Base-by-base conservation (phyloP, 1,284 basidiomycete genomes). In the Tausonia pullulans region DNA sequence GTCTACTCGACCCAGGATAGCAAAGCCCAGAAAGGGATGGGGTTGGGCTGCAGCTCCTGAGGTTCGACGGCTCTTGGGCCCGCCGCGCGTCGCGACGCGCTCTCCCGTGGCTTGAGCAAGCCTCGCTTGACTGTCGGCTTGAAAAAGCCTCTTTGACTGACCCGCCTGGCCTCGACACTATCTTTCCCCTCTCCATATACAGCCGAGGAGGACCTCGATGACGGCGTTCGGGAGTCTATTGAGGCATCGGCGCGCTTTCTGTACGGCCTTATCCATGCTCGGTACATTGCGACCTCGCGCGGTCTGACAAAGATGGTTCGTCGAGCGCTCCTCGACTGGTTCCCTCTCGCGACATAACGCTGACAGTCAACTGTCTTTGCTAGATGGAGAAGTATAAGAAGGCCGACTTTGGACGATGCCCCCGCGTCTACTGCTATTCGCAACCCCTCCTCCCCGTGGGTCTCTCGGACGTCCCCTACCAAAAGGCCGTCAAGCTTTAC, bases 361-460 rank as follows among this genome's bases (percentile, higher is more conserved):
- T n/a, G 55, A 39, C 48, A n/a, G 11, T 55, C 49, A 59, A 16
- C 8, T 43, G 16, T 16, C 11, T 8, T 10, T 9, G 7, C 27
- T 74, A 94, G 90, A 84, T 94, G 63, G 92, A 96, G 71, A 97
- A 97, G 78, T 96, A 94, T 81, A 95, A 94, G 77, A 88, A 90
- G 71, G 90, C 89, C 62, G 94, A 97, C 75, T 97, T 97, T 72
- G 93, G 93, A 49, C 86, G 93, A 61, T 97, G 93, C 77, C 93
- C 94, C 1, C 88, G 93, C 66, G 93, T 96, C 14, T 83, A 93
- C 70, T 97, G 93, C 79, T 87, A 90, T 73, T 83, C 84, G 5
- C 92, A 97, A 75, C 87, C 91, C 6, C 86, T 97, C 67, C 86
- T 96, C 41, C 93, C 93, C n/a, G 90, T 96, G 68, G 93, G 93